Percentiles rank a stretch among this genome's conserved stretches.
Evolutionary conservation across 2,329 filamentous ascomycete species (phyloP).

Genomic region (Fusarium sororula): DNA sequence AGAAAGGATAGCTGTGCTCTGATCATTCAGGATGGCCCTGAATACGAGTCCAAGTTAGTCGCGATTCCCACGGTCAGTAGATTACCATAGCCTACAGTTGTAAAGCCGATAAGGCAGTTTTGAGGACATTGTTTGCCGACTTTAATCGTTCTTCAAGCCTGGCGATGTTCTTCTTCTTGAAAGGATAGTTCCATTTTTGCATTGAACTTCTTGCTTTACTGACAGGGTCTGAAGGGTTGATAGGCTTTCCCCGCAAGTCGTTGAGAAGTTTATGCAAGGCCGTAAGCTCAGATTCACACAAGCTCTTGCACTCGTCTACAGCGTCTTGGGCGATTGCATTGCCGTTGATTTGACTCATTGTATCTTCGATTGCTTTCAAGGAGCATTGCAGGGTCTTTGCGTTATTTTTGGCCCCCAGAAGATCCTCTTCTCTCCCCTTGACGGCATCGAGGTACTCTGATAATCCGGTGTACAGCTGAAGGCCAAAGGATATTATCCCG

Average conservation of each 20-base stretch:
- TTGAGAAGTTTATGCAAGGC: fast-evolving
- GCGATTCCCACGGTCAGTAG: no score
- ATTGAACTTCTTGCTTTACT: fast-evolving
- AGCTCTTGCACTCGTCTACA: fast-evolving
- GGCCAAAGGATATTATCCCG: not conserved
- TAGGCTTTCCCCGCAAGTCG: fast-evolving
- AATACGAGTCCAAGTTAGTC: fast-evolving
- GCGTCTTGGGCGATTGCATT: not conserved
- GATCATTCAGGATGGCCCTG: not conserved
- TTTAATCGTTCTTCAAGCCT: not conserved
- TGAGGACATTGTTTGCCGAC: not conserved
- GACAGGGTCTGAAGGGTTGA: fast-evolving
- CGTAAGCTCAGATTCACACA: fast-evolving
- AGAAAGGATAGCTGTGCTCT: fast-evolving
- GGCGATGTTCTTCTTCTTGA: not conserved
- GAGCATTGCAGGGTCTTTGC: not conserved
- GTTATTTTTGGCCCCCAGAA: fast-evolving
- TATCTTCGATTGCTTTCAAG: fast-evolving
- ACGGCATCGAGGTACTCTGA: not conserved
- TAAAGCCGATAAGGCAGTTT: fast-evolving
- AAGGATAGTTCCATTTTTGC: not conserved
- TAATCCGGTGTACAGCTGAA: fast-evolving
- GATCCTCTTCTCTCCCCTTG: not conserved
- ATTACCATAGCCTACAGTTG: not conserved
- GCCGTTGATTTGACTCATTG: fast-evolving